These are phyloP conservation scores for Ophiocordyceps sinensis DNA, from an alignment of 2,329 filamentous ascomycete species.

Conservation along the genomic window DNA sequence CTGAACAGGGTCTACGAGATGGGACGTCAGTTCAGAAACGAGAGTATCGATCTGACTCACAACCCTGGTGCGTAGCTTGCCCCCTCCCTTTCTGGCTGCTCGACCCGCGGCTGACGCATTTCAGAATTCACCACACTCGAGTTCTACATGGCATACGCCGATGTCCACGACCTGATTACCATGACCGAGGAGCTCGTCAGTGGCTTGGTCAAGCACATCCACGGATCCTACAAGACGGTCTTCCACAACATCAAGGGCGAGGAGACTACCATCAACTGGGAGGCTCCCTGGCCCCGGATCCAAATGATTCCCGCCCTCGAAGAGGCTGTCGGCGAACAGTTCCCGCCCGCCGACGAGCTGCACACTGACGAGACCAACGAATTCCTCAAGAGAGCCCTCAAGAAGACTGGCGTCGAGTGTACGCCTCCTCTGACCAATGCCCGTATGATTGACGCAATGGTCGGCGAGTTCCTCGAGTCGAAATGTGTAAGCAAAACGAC, in stretches of 20 bases:
- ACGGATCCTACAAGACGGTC: constrained; percentile 69
- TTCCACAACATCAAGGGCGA: constrained; percentile 82
- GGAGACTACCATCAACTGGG: constrained; percentile 87
- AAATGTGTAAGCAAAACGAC: constrained; percentile 41
- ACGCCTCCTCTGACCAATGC: constrained; percentile 82
- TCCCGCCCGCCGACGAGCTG: constrained; percentile 76
- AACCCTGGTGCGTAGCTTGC: constrained; percentile 40
- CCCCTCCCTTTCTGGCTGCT: neutral
- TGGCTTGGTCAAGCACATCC: constrained; percentile 75
- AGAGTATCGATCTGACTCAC: constrained; percentile 61
- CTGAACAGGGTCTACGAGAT: constrained; percentile 93
- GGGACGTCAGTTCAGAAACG: constrained; percentile 90
- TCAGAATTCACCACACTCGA: constrained; percentile 93
- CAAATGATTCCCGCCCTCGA: constrained; percentile 86
- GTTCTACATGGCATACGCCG: constrained; percentile 90
- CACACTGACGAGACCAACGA: constrained; percentile 81
- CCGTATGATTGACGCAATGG: constrained; percentile 90
- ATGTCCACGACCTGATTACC: constrained; percentile 69
- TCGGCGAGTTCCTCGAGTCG: constrained; percentile 89
- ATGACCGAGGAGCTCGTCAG: constrained; percentile 90
- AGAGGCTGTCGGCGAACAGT: constrained; percentile 80
- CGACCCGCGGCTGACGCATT: constrained; percentile 1
- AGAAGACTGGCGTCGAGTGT: constrained; percentile 86
- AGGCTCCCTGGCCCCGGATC: constrained; percentile 79
- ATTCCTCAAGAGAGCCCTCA: constrained; percentile 70